phyloP scores from a whole-genome alignment of 331 rosid species.

The Malus hybrid region DNA sequence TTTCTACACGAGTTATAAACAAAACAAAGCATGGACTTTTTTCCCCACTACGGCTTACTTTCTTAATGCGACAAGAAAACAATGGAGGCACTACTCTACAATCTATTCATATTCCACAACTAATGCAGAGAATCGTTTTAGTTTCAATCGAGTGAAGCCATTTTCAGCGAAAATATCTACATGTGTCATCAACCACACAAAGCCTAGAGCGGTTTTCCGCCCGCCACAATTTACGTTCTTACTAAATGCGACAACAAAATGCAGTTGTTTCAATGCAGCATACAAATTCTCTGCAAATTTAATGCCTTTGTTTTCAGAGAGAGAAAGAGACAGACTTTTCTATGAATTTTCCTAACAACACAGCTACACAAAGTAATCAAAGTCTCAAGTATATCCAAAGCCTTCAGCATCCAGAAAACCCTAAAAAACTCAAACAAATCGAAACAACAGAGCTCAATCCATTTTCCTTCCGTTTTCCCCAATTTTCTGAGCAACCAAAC shows the following conservation, averaged over 20 bases:
- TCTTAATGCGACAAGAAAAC: not conserved
- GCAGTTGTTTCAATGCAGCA: not conserved
- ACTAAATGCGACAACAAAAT: not conserved
- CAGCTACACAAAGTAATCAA: not conserved
- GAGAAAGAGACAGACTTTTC: not conserved
- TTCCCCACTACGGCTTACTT: not conserved
- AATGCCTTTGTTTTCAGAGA: not conserved
- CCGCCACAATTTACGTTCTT: not conserved
- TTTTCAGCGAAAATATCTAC: not conserved
- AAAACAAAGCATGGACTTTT: not conserved
- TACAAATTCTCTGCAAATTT: not conserved
- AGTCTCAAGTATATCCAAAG: not conserved
- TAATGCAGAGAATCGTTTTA: not conserved
- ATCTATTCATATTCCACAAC: not conserved
- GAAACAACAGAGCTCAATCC: not conserved
- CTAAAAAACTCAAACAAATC: not conserved
- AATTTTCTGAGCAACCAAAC: constrained; percentile 11
- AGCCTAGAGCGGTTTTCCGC: not conserved
- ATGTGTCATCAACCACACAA: not conserved
- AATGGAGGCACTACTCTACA: not conserved
- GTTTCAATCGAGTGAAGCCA: not conserved
- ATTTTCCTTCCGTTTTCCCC: not conserved
- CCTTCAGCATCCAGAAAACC: not conserved
- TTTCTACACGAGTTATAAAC: not conserved
- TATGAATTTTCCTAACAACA: not conserved